phyloP scores from a whole-genome alignment of 768 basidiomycete genomes.

The Hysterangium stoloniferum region DNA sequence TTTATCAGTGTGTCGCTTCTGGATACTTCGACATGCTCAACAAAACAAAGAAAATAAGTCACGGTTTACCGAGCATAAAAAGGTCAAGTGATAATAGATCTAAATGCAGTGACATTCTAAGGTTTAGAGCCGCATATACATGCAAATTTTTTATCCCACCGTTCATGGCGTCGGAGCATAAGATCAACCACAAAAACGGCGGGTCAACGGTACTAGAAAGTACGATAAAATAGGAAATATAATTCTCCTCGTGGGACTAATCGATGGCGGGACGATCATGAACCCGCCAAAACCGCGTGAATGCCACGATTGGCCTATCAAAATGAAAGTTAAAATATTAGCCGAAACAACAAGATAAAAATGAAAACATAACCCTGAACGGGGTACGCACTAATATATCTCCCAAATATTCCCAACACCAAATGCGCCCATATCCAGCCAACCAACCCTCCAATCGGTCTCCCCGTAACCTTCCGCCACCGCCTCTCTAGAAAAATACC shows the following conservation, averaged over 20 bases:
- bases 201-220: too few relatives aligned
- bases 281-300: neutral
- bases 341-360: neutral
- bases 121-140: too few relatives aligned
- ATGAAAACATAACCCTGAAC: neutral
- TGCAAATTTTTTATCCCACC: too few relatives aligned
- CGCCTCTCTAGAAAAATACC: neutral
- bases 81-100: too few relatives aligned
- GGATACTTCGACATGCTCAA: too few relatives aligned
- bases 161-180: too few relatives aligned
- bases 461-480: neutral
- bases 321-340: neutral
- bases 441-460: neutral
- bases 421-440: neutral
- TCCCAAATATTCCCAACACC: neutral
- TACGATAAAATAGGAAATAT: too few relatives aligned
- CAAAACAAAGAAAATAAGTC: too few relatives aligned
- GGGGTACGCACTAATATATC: neutral
- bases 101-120: too few relatives aligned
- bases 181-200: too few relatives aligned
- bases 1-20: too few relatives aligned
- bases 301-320: neutral
- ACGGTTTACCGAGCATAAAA: too few relatives aligned
- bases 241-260: neutral
- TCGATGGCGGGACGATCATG: neutral